phyloP scores from a whole-genome alignment of 169 alveolate genomes.

The Plasmodium yoelii region DNA sequence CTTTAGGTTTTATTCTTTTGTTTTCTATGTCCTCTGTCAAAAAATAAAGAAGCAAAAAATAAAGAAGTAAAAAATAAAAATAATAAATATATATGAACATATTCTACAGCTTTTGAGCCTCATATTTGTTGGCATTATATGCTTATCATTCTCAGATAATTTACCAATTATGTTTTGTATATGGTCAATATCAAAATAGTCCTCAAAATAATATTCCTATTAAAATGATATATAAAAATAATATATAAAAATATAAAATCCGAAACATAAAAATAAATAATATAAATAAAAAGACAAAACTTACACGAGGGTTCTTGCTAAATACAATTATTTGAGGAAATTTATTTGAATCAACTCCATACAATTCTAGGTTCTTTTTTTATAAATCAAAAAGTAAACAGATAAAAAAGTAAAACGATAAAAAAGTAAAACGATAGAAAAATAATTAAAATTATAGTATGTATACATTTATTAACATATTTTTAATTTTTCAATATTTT shows the following conservation, averaged over 20 bases:
- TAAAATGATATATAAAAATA: not conserved
- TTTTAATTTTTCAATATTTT: too few relatives aligned
- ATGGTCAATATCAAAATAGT: slow-evolving; percentile 24
- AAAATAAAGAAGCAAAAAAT: too few relatives aligned
- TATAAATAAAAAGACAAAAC: not conserved
- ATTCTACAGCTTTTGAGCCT: too few relatives aligned
- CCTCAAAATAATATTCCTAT: slow-evolving; percentile 57
- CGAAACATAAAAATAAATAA: not conserved
- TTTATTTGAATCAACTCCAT: slow-evolving; percentile 34
- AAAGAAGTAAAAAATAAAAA: slow-evolving; percentile 2
- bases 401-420: too few relatives aligned
- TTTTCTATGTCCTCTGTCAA: slow-evolving; percentile 19
- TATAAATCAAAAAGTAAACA: not conserved
- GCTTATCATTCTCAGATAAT: not conserved
- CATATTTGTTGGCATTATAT: not conserved
- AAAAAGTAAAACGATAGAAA: too few relatives aligned
- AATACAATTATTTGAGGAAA: slow-evolving; percentile 56
- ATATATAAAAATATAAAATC: not conserved
- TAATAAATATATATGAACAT: not conserved
- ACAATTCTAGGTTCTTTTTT: slow-evolving; percentile 43
- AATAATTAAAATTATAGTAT: not conserved
- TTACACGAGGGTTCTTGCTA: slow-evolving; percentile 63
- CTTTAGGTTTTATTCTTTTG: slow-evolving; percentile 20
- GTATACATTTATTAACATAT: not conserved
- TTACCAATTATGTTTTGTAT: slow-evolving; percentile 36